Evolutionary conservation across 306 rosid genomes (phyloP).

Genomic region (Sicyos baderoa): DNA sequence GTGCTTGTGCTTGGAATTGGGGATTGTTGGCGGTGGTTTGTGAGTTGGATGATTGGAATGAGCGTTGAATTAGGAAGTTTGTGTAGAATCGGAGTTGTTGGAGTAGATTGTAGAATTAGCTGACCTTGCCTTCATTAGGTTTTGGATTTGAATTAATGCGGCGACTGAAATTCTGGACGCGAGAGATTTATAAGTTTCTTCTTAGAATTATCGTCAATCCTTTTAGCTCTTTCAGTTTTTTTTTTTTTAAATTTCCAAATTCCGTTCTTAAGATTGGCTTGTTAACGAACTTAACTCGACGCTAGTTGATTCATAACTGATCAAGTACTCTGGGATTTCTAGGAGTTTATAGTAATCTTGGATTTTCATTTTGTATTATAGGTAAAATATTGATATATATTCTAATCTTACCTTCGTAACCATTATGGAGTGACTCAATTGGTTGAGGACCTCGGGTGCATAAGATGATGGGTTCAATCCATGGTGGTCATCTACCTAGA

Average conservation of each 20-base stretch:
- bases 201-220: neutral
- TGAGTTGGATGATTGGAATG: slow-evolving; percentile 17
- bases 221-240: neutral
- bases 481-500: no score
- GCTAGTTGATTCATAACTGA: neutral
- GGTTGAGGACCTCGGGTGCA: no score
- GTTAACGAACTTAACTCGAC: neutral
- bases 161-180: slow-evolving; percentile 1
- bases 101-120: slow-evolving; percentile 5
- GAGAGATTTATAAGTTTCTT: neutral
- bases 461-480: no score
- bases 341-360: neutral
- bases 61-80: slow-evolving; percentile 6
- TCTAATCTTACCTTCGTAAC: no score
- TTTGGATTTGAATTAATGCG: neutral
- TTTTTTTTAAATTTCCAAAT: neutral
- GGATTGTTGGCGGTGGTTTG: neutral
- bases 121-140: slow-evolving; percentile 18
- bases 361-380: slow-evolving; percentile 1
- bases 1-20: slow-evolving; percentile 10
- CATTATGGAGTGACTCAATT: no score
- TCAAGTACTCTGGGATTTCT: neutral
- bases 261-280: neutral
- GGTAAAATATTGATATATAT: slow-evolving; percentile 9
- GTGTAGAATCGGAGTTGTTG: slow-evolving; percentile 11